Evolutionary conservation across 2,329 filamentous ascomycete genomes (phyloP), one percentile per base, ranked within the genome.

Genomic region (Chalara sp.): DNA sequence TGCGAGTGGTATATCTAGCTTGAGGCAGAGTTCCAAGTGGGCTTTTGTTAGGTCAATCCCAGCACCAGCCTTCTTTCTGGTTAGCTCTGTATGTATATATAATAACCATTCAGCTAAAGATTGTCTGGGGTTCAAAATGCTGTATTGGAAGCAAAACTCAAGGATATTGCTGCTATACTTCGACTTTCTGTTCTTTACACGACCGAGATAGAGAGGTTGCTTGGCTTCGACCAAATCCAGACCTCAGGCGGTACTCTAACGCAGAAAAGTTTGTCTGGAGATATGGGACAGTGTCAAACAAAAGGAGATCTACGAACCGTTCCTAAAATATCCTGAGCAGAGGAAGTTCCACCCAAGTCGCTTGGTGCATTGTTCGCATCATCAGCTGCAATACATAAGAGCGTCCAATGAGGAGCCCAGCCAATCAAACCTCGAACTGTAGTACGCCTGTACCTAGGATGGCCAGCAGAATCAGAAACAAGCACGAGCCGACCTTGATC

Each of bases 371-470:
- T 61, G 10, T 85, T 81, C 8, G 77, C 74, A 56, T 86, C 86
- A 62, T 93, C 87, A 35, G 89, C 89, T 44, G 89, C 83, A 54
- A 97, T 82, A 59, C 95, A 96, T 2, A 97, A 76, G 28, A 96
- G 68, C 1, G 88, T 90, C 85, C 93, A 99, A 65, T 97, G 90
- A 6, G 93, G 93, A 37, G 88, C 87, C 91, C 93, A 97, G 44
- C 91, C 93, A 56, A 99, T 79, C n/a, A 99, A 74, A 0, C 91
- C 90, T 53, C 92, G 81, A 48, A 97, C 75, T 2, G 89, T 92
- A 5, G 92, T 97, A 50, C 93, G 84, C 45, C 90, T 81, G 67
- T 93, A 99, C 43, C 90, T 83, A 37, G 91, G 86, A 57, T 95
- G 88, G 0, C 93, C 93, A 12, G 92, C 92, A 44, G 92, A 95